Conservation (phyloP, 345 rosid species). For the Murraya paniculata region DNA sequence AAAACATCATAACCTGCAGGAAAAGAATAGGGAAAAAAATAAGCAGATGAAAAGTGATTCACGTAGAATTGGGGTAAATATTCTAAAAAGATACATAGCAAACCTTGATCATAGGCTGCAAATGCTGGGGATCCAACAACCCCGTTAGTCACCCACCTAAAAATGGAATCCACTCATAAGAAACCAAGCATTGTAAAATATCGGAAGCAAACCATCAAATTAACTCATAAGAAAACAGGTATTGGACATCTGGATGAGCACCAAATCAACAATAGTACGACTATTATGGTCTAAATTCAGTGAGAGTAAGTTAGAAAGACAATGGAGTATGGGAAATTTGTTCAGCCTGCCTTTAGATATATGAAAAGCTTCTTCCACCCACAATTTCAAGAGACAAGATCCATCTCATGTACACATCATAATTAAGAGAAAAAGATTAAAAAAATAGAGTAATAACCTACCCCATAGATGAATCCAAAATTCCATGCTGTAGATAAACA, state of each 20-base stretch:
- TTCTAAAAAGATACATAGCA: slow-evolving; percentile 13
- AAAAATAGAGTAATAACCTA: slow-evolving; percentile 28
- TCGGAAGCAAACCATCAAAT: background rate
- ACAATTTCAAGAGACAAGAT: background rate
- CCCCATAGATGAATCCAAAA: slow-evolving; percentile 98
- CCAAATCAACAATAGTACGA: background rate
- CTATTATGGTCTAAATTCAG: background rate
- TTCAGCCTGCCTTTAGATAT: background rate
- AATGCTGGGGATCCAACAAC: slow-evolving; percentile 98
- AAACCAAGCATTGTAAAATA: background rate
- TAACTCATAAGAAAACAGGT: background rate
- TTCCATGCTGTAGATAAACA: slow-evolving; percentile 89
- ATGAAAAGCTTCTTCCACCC: background rate
- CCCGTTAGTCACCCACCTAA: slow-evolving; percentile 94
- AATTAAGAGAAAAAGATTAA: background rate
- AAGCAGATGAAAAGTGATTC: slow-evolving; percentile 1
- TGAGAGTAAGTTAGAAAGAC: background rate
- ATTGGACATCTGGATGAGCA: background rate
- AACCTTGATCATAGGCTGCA: slow-evolving; percentile 99
- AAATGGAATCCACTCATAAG: slow-evolving; percentile 10
- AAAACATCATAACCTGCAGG: slow-evolving; percentile 87
- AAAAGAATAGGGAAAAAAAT: background rate
- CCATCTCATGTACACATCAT: background rate
- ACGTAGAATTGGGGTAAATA: background rate
- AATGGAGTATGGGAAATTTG: background rate